Conservation (phyloP, 108 stramenopile species). For the Conticribra guillardii region DNA sequence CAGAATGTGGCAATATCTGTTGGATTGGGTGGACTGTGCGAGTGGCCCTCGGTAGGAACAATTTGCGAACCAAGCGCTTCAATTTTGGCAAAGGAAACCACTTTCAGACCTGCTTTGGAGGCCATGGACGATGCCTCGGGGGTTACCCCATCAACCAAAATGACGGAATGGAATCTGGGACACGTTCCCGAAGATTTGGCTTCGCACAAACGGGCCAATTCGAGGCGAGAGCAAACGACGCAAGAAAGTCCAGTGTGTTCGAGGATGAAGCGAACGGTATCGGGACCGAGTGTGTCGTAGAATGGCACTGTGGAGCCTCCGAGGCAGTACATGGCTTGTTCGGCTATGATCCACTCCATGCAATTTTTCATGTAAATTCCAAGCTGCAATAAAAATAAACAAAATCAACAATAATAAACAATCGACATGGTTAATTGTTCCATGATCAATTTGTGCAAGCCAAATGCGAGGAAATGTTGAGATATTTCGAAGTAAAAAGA, state of each 20-base stretch:
- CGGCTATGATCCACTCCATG: constrained; percentile 93
- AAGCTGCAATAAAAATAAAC: constrained; percentile 30
- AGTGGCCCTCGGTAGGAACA: constrained; percentile 63
- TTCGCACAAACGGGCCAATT: constrained; percentile 70
- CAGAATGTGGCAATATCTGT: constrained; percentile 71
- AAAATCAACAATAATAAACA: too few species aligned
- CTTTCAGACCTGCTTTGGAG: constrained; percentile 55
- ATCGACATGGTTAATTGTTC: too few species aligned
- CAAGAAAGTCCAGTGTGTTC: constrained; percentile 80
- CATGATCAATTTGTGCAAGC: too few species aligned
- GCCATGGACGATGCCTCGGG: constrained; percentile 62
- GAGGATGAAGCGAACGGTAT: constrained; percentile 87
- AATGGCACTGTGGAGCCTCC: constrained; percentile 90
- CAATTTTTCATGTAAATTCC: constrained; percentile 94
- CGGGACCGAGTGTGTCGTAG: constrained; percentile 95
- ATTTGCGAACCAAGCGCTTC: constrained; percentile 78
- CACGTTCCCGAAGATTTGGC: constrained; percentile 68
- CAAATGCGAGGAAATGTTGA: too few species aligned
- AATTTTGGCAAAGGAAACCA: constrained; percentile 79
- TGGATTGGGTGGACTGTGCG: constrained; percentile 71
- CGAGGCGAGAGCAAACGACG: constrained; percentile 78
- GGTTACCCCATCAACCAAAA: constrained; percentile 79
- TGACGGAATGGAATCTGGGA: constrained; percentile 54
- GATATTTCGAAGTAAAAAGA: too few species aligned
- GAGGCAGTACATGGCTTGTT: constrained; percentile 84